A percentile compares a stretch with the other conserved stretches of the same genome.
Conservation (phyloP, 1,284 basidiomycete genomes). For the Boletus semigastroideus region DNA sequence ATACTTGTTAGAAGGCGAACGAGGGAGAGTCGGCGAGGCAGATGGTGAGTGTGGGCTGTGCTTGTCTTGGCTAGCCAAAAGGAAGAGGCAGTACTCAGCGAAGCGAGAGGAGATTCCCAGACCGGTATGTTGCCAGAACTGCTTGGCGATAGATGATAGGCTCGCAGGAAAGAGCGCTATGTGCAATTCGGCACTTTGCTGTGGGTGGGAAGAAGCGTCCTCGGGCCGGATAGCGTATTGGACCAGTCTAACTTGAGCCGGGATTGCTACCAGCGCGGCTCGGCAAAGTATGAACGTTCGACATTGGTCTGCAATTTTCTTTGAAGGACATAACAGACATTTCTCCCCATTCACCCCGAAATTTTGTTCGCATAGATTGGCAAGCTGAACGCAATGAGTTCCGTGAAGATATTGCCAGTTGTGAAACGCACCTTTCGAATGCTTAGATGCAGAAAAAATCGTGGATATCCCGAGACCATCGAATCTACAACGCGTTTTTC, state of each 20-base stretch:
- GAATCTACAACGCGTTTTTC: slow-evolving; percentile 77
- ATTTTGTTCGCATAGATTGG: slow-evolving; percentile 71
- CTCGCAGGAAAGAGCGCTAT: slow-evolving; percentile 78
- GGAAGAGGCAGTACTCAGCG: slow-evolving; percentile 79
- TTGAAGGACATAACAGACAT: slow-evolving; percentile 79
- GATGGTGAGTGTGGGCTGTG: slow-evolving; percentile 24
- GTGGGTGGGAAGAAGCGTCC: slow-evolving; percentile 30
- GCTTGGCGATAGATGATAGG: slow-evolving; percentile 73
- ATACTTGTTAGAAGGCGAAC: slow-evolving; percentile 54
- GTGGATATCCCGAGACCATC: slow-evolving; percentile 95
- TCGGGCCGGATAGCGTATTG: slow-evolving; percentile 74
- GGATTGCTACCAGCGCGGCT: slow-evolving; percentile 39
- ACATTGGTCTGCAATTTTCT: slow-evolving; percentile 71
- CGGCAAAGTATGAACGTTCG: slow-evolving; percentile 70
- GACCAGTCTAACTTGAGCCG: slow-evolving; percentile 63
- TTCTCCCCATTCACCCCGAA: slow-evolving; percentile 71
- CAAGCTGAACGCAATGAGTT: slow-evolving; percentile 55
- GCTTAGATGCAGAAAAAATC: slow-evolving; percentile 92
- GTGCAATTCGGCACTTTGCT: slow-evolving; percentile 58
- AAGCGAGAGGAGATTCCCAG: slow-evolving; percentile 87
- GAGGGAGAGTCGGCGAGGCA: slow-evolving; percentile 30
- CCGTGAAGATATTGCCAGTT: not conserved
- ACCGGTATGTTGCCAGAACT: slow-evolving; percentile 97
- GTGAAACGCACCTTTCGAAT: slow-evolving; percentile 75
- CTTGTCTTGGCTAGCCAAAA: slow-evolving; percentile 46